phyloP scores from a whole-genome alignment of 2,329 filamentous ascomycete genomes.

The Stachybotrys echinatus region DNA sequence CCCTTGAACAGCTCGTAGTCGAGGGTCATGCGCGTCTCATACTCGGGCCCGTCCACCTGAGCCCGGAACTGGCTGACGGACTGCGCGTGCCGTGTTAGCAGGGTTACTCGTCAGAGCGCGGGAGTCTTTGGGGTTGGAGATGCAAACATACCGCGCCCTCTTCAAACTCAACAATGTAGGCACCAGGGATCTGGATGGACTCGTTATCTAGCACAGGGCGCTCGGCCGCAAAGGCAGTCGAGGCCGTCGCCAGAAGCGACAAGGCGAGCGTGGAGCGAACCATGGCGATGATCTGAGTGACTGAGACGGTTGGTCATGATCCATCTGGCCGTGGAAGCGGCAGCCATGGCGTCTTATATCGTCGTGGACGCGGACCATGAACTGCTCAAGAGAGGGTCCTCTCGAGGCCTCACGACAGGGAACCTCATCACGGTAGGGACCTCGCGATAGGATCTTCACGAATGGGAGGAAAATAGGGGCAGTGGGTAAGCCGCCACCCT shows the following conservation, averaged over 20 bases:
- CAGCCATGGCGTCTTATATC: background rate
- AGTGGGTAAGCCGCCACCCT: too few species aligned
- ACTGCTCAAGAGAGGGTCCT: background rate
- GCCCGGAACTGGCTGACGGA: slow-evolving; percentile 7
- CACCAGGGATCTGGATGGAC: background rate
- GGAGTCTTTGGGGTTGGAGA: background rate
- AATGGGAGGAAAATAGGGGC: too few species aligned
- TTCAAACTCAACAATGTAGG: slow-evolving; percentile 1
- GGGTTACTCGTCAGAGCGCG: background rate
- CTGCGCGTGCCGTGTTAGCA: background rate
- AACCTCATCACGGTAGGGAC: too few species aligned
- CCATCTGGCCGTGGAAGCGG: background rate
- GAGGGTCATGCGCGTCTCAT: slow-evolving; percentile 5
- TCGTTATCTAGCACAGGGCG: background rate
- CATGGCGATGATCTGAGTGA: background rate
- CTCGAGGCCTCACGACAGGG: too few species aligned
- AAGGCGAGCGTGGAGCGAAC: background rate
- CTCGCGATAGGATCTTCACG: too few species aligned
- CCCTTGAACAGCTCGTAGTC: slow-evolving; percentile 16
- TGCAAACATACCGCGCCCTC: background rate
- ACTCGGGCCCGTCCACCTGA: background rate
- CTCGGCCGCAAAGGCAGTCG: background rate
- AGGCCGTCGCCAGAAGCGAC: background rate
- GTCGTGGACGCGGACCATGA: background rate
- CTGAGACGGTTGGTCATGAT: background rate